Evolutionary conservation across 768 basidiomycete species (phyloP).

Genomic region (Tremella fuciformis): DNA sequence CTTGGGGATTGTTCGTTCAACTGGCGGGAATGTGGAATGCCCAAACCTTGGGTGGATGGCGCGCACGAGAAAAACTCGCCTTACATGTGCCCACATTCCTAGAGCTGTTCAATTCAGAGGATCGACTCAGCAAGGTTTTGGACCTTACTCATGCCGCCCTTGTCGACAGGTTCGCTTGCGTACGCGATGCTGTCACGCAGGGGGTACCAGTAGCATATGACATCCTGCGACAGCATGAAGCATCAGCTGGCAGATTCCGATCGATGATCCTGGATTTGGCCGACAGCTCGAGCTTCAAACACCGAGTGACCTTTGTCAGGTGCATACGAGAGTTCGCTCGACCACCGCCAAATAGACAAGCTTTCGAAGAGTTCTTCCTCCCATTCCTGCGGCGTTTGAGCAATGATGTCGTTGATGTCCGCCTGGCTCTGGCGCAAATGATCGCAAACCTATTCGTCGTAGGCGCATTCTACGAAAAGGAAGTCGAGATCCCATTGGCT

Average conservation of each 20-base stretch:
- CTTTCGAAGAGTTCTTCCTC: conserved; percentile 57
- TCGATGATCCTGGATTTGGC: conserved; percentile 56
- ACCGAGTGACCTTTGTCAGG: conserved; percentile 75
- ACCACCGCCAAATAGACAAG: conserved; percentile 55
- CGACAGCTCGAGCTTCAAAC: conserved; percentile 53
- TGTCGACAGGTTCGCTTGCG: conserved; percentile 76
- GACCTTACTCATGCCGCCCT: conserved; percentile 63
- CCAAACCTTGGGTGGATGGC: conserved; percentile 66
- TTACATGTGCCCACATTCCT: conserved; percentile 60
- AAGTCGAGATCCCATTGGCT: conserved; percentile 14
- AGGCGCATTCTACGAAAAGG: conserved; percentile 34
- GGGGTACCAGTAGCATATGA: conserved; percentile 40
- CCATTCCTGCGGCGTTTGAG: conserved; percentile 60
- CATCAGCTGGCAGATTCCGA: conserved; percentile 29
- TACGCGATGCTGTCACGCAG: conserved; percentile 66
- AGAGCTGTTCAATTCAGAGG: conserved; percentile 53
- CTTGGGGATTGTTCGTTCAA: conserved; percentile 55
- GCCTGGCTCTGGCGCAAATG: conserved; percentile 79
- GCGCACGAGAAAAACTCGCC: conserved; percentile 71
- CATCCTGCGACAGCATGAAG: conserved; percentile 33
- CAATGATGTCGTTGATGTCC: conserved; percentile 76
- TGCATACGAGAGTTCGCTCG: conserved; percentile 66
- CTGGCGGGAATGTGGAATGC: conserved; percentile 61
- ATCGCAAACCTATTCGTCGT: conserved; percentile 54
- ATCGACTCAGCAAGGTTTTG: conserved; percentile 57